Conservation (phyloP, 352 stramenopile species). For the Pythium myriotylum region DNA sequence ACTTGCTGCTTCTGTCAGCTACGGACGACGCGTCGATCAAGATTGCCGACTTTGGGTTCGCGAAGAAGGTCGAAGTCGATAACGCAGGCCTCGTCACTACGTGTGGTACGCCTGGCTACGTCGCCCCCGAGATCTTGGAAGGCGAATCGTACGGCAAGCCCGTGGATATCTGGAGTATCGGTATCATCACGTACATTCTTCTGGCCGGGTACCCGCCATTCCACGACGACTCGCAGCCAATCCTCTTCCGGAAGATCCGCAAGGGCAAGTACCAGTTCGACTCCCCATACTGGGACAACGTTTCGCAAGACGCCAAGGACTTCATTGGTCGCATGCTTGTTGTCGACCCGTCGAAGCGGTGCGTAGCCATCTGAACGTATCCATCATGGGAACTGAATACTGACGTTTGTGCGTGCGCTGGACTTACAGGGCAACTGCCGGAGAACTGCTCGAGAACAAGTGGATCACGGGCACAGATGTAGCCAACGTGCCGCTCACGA, state of each 20-base stretch:
- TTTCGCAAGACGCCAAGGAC: slow-evolving; percentile 93
- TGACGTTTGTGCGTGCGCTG: slow-evolving; percentile 11
- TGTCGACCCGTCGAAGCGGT: slow-evolving; percentile 78
- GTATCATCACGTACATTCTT: slow-evolving; percentile 91
- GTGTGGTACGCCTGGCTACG: slow-evolving; percentile 78
- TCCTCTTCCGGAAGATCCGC: slow-evolving; percentile 91
- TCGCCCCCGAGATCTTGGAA: slow-evolving; percentile 86
- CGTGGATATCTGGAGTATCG: slow-evolving; percentile 88
- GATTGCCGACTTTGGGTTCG: slow-evolving; percentile 93
- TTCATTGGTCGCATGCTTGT: slow-evolving; percentile 89
- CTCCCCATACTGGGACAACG: slow-evolving; percentile 94
- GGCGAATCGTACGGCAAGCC: slow-evolving; percentile 79
- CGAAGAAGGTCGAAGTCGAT: slow-evolving; percentile 80
- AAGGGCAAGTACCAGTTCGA: slow-evolving; percentile 94
- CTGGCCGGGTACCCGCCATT: slow-evolving; percentile 85
- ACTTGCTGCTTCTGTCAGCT: slow-evolving; percentile 92
- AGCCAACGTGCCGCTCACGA: slow-evolving; percentile 72
- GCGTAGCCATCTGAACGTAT: slow-evolving; percentile 8
- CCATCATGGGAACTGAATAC: slow-evolving; percentile 1
- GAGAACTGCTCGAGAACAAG: slow-evolving; percentile 65
- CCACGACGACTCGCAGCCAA: slow-evolving; percentile 93
- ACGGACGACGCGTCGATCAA: slow-evolving; percentile 91
- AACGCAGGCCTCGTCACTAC: slow-evolving; percentile 66
- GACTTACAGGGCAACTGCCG: slow-evolving; percentile 42
- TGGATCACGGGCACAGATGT: slow-evolving; percentile 79